Evolutionary conservation across 2,329 filamentous ascomycete genomes (phyloP).

Genomic region (Aspergillus jensenii): DNA sequence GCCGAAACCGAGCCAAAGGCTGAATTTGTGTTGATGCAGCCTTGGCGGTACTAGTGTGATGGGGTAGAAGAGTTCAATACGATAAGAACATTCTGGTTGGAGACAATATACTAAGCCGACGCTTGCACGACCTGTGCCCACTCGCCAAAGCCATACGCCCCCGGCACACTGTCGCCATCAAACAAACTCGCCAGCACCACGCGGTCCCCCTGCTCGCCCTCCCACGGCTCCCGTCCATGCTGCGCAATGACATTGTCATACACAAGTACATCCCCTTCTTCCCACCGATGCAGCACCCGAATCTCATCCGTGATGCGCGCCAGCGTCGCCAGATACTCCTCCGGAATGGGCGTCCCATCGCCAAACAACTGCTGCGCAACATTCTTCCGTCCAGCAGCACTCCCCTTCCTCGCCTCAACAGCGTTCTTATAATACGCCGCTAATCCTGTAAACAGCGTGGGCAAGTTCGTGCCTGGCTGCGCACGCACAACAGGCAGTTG

Average conservation of each 20-base stretch:
- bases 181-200: conserved; percentile 51
- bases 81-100: too few species aligned
- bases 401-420: conserved; percentile 23
- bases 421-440: conserved; percentile 47
- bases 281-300: conserved; percentile 50
- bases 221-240: conserved; percentile 51
- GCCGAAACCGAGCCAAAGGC: too few species aligned
- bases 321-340: conserved; percentile 44
- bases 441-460: conserved; percentile 49
- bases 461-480: conserved; percentile 47
- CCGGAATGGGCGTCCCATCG: conserved; percentile 49
- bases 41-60: too few species aligned
- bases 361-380: conserved; percentile 45
- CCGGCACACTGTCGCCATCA: conserved; percentile 48
- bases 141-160: conserved; percentile 42
- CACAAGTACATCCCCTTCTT: conserved; percentile 49
- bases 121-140: conserved; percentile 52
- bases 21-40: too few species aligned
- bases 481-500: conserved; percentile 49
- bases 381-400: conserved; percentile 23
- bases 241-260: conserved; percentile 52
- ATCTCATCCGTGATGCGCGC: conserved; percentile 51
- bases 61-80: too few species aligned
- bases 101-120: background rate
- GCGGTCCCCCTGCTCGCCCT: conserved; percentile 47